Evolutionary conservation across 2,329 filamentous ascomycete genomes (phyloP).

Genomic region (Penicillium palitans): DNA sequence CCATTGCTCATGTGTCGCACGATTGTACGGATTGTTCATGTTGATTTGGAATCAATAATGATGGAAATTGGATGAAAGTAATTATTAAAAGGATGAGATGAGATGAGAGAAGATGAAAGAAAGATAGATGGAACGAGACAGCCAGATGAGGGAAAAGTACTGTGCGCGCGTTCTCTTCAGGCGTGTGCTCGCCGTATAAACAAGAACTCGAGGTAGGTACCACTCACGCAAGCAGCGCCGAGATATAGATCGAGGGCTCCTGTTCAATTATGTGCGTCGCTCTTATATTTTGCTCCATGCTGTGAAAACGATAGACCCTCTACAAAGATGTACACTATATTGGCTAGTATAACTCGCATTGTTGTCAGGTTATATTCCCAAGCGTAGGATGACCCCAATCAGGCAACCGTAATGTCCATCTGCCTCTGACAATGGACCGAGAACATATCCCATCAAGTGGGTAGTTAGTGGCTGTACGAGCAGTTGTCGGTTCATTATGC

Average conservation of each 20-base stretch:
- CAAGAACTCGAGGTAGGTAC: not conserved
- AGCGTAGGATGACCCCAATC: not conserved
- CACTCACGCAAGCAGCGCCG: not conserved
- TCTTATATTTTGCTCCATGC: not conserved
- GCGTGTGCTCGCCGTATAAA: not conserved
- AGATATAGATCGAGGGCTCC: not conserved
- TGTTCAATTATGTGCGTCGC: not conserved
- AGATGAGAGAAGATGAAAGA: not conserved
- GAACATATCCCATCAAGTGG: not conserved
- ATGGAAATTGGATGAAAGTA: not conserved
- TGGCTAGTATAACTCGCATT: not conserved
- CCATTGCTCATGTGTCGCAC: not conserved
- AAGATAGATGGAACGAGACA: too few relatives aligned
- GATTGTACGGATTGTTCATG: not conserved
- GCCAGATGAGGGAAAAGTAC: not conserved
- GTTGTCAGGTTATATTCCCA: not conserved
- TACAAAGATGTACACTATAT: not conserved
- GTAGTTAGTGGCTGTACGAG: not conserved
- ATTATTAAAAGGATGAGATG: not conserved
- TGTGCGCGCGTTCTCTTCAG: not conserved
- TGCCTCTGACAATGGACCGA: not conserved
- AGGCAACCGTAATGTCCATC: not conserved
- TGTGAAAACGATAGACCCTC: not conserved
- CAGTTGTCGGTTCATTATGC: not conserved
- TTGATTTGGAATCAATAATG: not conserved